Evolutionary conservation across 2,329 filamentous ascomycete species (phyloP).

Genomic region (Exophiala mesophila): DNA sequence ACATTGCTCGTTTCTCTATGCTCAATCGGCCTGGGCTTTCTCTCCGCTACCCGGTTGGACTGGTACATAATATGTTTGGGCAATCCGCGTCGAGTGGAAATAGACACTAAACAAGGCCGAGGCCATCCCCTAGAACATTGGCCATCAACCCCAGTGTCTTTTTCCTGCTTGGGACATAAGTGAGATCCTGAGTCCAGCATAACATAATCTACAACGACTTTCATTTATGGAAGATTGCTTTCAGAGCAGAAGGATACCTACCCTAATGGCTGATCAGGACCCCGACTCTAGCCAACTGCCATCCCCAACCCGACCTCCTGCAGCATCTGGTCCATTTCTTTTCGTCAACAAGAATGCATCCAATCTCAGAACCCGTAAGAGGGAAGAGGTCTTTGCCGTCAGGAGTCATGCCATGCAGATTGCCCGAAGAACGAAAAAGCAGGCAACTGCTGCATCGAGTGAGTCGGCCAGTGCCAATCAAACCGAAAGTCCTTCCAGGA

Average conservation of each 20-base stretch:
- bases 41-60: neutral
- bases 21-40: neutral
- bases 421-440: constrained; percentile 11
- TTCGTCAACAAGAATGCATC: constrained; percentile 17
- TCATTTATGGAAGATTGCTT: too few species aligned
- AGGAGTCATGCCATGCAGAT: constrained; percentile 17
- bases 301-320: constrained; percentile 8
- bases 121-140: too few species aligned
- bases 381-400: constrained; percentile 14
- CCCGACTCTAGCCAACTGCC: constrained; percentile 1
- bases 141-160: too few species aligned
- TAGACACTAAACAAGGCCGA: too few species aligned
- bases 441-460: neutral
- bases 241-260: too few species aligned
- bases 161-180: too few species aligned
- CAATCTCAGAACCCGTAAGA: constrained; percentile 10
- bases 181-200: too few species aligned
- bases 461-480: constrained; percentile 1
- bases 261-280: constrained; percentile 5
- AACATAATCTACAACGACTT: too few species aligned
- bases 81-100: neutral
- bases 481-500: neutral
- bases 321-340: constrained; percentile 9
- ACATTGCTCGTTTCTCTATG: neutral
- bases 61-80: neutral